Evolutionary conservation across 2,329 filamentous ascomycete species (phyloP), one percentile per base, ranked within the genome.

Genomic region (Pyricularia grisea): DNA sequence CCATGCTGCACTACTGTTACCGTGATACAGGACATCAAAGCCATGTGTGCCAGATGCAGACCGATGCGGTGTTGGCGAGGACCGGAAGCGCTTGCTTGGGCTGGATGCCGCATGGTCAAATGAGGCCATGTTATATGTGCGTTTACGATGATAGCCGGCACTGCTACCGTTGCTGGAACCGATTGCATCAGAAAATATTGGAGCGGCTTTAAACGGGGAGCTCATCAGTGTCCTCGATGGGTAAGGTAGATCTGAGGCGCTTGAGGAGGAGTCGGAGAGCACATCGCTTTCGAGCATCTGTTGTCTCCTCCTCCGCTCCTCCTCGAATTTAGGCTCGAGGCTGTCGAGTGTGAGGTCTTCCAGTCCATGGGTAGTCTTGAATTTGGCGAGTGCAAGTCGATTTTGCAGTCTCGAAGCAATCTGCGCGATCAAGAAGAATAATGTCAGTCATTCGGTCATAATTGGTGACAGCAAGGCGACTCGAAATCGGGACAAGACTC

Each of bases 301-400:
- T 80, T 90, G 91, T 74, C 89, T 86, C 20, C 89, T 86, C 80
- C 90, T 88, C 77, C 94, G 84, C 80, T 94, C 88, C 77, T 93
- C 87, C 77, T 94, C 90, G 72, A 94, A 83, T 77, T 90, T 91
- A 67, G 93, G 92, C 80, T 97, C 93, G 80, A 97, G 92, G 71
- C 85, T 89, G 77, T 93, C 92, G 76, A 96, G 87, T 72, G 91
- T 92, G 77, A 97, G 86, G 79, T 95, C 92, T 80, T 97, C 91
- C 90, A 93, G 96, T 78, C 94, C 94, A 82, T 97, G 91, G 81
- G 96, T 93, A 73, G 95, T 93, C 82, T 98, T 98, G 86, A 97
- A 95, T 80, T 96, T 95, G 77, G 95, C 95, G 72, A 98, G 88
- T 70, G 95, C 94, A 70, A 99, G 88, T 72, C 94, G 92, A 82